Percentiles rank a stretch among this genome's conserved stretches.
Conservation (phyloP, 306 rosid genomes). For the Casuarina glauca region DNA sequence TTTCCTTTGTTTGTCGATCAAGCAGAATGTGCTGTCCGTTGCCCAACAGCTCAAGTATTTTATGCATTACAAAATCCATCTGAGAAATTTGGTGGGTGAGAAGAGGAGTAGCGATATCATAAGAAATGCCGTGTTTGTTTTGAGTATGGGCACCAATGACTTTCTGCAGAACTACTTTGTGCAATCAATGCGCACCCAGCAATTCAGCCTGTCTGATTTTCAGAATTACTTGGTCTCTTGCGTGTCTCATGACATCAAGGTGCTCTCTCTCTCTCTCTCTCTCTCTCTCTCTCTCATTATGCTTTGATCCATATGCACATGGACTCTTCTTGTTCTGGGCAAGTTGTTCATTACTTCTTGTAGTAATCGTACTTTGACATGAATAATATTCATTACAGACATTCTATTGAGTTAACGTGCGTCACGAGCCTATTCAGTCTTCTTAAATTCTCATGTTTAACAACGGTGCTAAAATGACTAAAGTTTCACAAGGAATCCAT, state of each 20-base stretch:
- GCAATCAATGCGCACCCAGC: constrained; percentile 57
- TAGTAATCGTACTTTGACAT: too few relatives aligned
- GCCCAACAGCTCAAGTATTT: constrained; percentile 60
- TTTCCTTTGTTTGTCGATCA: constrained; percentile 4
- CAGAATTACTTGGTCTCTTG: constrained; percentile 56
- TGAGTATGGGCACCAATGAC: constrained; percentile 81
- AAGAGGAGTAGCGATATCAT: constrained; percentile 43
- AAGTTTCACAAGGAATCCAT: too few relatives aligned
- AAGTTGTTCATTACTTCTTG: neutral
- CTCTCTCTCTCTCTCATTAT: neutral
- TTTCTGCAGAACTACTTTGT: constrained; percentile 70
- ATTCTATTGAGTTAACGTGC: too few relatives aligned
- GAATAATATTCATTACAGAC: too few relatives aligned
- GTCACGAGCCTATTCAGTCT: too few relatives aligned
- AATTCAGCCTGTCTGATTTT: constrained; percentile 46
- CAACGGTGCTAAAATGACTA: too few relatives aligned
- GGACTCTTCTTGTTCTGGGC: neutral
- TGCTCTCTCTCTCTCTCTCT: constrained; percentile 14
- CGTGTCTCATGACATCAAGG: constrained; percentile 49
- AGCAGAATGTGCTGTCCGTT: constrained; percentile 62
- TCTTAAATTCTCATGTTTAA: too few relatives aligned
- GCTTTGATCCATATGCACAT: too few relatives aligned
- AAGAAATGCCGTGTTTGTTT: constrained; percentile 42
- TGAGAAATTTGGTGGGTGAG: constrained; percentile 47
- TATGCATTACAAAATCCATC: constrained; percentile 55